Evolutionary conservation across 108 stramenopile genomes (phyloP), one percentile per base, ranked within the genome.

Genomic region (Cylindrotheca fusiformis): DNA sequence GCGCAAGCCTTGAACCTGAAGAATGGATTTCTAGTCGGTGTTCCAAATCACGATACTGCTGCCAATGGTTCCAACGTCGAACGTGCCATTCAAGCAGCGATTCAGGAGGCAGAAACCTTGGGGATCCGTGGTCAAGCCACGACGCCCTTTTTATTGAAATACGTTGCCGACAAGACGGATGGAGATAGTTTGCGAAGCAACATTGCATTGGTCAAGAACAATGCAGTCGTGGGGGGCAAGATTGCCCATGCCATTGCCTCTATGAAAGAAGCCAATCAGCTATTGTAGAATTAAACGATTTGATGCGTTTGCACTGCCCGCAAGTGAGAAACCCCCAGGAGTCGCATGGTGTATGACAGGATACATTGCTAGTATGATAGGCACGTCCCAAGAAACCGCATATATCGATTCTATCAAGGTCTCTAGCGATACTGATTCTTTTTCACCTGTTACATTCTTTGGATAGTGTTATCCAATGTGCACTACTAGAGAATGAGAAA

Each of bases 31-130:
- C 63, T 99, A 33, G 79, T 99, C 1, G 97, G 88, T 1, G 96
- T 98, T 25, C 98, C 99, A 45, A 98, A 98, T 72, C 69, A 89
- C 41, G 77, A 93, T 69, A 94, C 97, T 4, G 91, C 92, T 3
- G 6, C 36, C 6, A n/a, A n/a, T n/a, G 90, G 87, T 54, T 84
- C 41, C n/a, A 78, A 41, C 55, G 87, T 97, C 20, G 94, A 97
- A 58, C 57, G 50, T 2, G 95, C 96, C 26, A 93, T 98, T 55
- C 82, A 86, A 63, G 60, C 70, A 30, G 96, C 95, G 0, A 62
- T 99, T 22, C 29, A 45, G 24, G 89, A 83, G 36, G 94, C 95
- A 5, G 61, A 75, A 4, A 68, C 60, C 6, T 52, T 55, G n/a
- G 77, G 75, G 1, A 69, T 97, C 27, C 54, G 71, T 28, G 99